Base-by-base conservation (phyloP, 2,329 filamentous ascomycete species). In the Alternaria sp. region DNA sequence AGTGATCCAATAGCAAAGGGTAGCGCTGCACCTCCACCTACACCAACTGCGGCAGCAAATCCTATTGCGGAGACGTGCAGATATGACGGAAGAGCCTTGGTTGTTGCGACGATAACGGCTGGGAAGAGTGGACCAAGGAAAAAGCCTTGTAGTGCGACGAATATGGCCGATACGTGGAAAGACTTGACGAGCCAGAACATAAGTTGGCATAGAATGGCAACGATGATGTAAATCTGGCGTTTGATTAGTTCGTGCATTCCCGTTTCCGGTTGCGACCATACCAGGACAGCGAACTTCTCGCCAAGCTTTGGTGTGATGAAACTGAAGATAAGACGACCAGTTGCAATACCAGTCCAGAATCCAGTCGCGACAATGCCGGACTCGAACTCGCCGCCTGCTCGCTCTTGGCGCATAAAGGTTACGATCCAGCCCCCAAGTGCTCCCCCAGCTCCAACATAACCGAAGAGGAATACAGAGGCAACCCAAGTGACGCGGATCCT, bases 261-360 rank as follows among this genome's bases (percentile, higher is more conserved):
- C 4, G 17, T 17, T 4, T 24, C n/a, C 3, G 51, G 90, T 84
- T 37, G 17, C 40, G 17, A 36, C 65, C 72, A 50, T 67, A 78
- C 76, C 28, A 75, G 66, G 13, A 82, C 79, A 17, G 79, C 75
- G 24, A 80, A 72, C 71, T 89, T 90, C 77, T 93, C 91, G 0
- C 90, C 90, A 23, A 91, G 81, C 1, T 83, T 80, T 1, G 88
- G 86, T 0, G 91, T 94, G 6, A 93, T 79, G 66, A 94, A 93
- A 0, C 90, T 90, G 9, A 95, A 78, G 0, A 87, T 71, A 2
- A 94, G 79, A 1, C 92, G 82, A 0, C 91, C 91, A 1, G 91
- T 73, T 0, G 91, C 92, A 63, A 94, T 82, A 0, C 91, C 92
- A 8, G 90, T 83, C 92, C 91, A 96, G 78, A 93, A 95, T 0